phyloP scores from a whole-genome alignment of 768 basidiomycete genomes.

The Suillus variegatus region DNA sequence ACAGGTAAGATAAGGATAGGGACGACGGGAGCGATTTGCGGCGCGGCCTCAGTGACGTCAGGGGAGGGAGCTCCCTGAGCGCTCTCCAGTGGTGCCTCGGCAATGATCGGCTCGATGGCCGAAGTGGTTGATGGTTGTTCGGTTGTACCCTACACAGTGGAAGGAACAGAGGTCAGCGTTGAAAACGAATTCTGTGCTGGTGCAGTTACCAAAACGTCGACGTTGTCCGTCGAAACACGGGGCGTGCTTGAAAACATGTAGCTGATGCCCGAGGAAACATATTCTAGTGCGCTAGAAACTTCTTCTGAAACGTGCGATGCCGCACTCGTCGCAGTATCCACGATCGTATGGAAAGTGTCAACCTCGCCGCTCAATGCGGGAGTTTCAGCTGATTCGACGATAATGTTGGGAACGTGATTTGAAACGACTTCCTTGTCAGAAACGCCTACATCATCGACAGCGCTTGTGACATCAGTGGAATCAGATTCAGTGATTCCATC shows the following conservation, averaged over 20 bases:
- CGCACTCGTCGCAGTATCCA: background rate
- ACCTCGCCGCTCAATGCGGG: background rate
- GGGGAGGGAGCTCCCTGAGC: conserved; percentile 1
- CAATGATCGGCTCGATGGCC: conserved; percentile 17
- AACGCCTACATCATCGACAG: background rate
- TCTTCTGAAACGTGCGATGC: background rate
- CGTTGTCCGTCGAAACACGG: background rate
- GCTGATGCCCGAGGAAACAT: background rate
- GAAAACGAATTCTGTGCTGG: too few relatives aligned
- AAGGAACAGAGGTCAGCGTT: background rate
- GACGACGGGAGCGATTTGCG: conserved; percentile 31
- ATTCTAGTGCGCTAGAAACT: background rate
- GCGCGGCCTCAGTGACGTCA: conserved; percentile 10
- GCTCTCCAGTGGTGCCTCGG: conserved; percentile 8
- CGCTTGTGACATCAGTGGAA: background rate
- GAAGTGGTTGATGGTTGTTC: conserved; percentile 15
- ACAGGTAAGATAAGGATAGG: conserved; percentile 43
- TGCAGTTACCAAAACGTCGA: background rate
- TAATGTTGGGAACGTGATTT: background rate
- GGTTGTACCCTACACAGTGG: background rate
- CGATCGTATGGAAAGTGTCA: background rate
- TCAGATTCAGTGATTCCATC: conserved; percentile 2
- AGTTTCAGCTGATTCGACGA: background rate
- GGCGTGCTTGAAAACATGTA: background rate
- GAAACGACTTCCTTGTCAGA: background rate